Evolutionary conservation across 208 protist species (phyloP).

Genomic region (Crithidia bombi): DNA sequence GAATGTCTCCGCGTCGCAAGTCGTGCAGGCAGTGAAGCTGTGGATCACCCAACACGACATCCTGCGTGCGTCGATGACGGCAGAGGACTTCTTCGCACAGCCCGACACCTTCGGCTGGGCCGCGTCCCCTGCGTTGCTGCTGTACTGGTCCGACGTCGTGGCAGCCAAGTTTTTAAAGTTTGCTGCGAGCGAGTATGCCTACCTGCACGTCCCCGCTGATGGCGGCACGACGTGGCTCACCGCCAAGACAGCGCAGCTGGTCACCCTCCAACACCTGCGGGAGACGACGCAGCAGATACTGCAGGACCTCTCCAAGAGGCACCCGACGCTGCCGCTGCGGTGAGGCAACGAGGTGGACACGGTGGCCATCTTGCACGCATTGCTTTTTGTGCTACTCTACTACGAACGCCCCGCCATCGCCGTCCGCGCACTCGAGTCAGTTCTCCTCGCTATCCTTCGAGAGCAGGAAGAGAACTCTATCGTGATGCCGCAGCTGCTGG

Average conservation of each 20-base stretch:
- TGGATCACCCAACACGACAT: conserved; percentile 24
- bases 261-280: conserved; percentile 34
- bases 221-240: conserved; percentile 42
- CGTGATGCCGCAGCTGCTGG: conserved; percentile 22
- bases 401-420: conserved; percentile 28
- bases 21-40: conserved; percentile 3
- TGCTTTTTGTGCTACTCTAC: conserved; percentile 38
- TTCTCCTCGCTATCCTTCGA: conserved; percentile 30
- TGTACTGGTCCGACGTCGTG: conserved; percentile 22
- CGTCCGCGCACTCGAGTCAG: conserved; percentile 31
- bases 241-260: conserved; percentile 33
- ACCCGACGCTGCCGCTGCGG: conserved; percentile 4
- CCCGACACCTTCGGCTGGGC: conserved; percentile 31
- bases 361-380: conserved; percentile 13
- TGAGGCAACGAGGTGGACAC: conserved; percentile 2
- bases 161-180: conserved; percentile 50
- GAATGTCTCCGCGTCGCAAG: background rate
- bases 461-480: conserved; percentile 24
- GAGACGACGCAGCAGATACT: conserved; percentile 16
- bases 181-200: conserved; percentile 53
- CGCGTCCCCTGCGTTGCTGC: conserved; percentile 12
- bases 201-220: conserved; percentile 16
- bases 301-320: background rate
- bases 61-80: background rate
- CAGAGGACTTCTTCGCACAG: conserved; percentile 26